Evolutionary conservation across 768 basidiomycete species (phyloP), one percentile per base, ranked within the genome.

Genomic region (Boletellus ananiceps): DNA sequence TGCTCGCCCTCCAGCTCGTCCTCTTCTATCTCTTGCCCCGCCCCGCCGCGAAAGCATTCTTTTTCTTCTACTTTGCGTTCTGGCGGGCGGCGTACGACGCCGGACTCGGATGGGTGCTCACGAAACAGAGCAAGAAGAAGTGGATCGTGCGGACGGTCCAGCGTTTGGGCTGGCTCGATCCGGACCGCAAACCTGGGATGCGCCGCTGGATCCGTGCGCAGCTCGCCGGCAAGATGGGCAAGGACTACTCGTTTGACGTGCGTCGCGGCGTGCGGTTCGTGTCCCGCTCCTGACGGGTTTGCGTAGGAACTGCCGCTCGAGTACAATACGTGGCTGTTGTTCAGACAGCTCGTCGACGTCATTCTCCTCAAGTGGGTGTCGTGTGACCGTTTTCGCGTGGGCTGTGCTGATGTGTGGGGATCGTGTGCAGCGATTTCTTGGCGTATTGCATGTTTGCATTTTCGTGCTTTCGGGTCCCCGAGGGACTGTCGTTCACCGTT

Each of bases 291-390:
- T 6, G 23, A 25, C 6, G 23, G 8, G 11, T 12, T 34, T 21
- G 11, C 45, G n/a, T 45, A 93, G 91, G 83, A 88, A 44, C 78
- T 95, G 14, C 94, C 94, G 0, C 64, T 92, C 34, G 94, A 97
- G 67, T 97, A 95, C 69, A 98, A 97, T 60, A 81, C 90, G 0
- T 99, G 95, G 96, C 75, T 99, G 27, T 77, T 97, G 50, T 99
- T 97, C 69, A 83, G 95, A 43, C 93, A 96, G 67, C 73, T 83
- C n/a, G 95, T 98, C 18, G 95, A 98, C 68, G 81, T 96, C 23
- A 97, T 98, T 61, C 77, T 99, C 36, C 79, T 98, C 63, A 98
- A 98, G 93, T 96, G 55, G 46, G 29, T 29, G 84, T 78, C 15
- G 16, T 23, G 8, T 18, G 12, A 47, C 34, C 8, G 5, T 29